Conservation (phyloP, 2,329 filamentous ascomycete genomes). For the Apiospora sp. region DNA sequence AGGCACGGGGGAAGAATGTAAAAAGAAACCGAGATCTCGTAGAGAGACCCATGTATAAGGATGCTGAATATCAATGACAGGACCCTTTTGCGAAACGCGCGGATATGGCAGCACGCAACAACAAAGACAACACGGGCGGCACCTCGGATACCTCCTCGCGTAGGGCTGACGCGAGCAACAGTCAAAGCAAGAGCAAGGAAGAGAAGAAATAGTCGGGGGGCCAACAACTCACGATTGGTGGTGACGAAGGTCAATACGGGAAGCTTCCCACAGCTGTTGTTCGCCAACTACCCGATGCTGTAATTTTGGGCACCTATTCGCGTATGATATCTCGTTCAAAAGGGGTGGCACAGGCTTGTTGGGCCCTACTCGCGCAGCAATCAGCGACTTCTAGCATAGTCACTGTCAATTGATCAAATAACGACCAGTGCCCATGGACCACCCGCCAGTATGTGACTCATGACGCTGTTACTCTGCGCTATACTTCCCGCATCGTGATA, state of each 20-base stretch:
- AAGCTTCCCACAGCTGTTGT: not conserved
- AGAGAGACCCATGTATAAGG: not conserved
- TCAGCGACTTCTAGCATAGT: not conserved
- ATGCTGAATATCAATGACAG: constrained; percentile 27
- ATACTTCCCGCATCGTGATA: not conserved
- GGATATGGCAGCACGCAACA: constrained; percentile 17
- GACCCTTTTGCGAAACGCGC: constrained; percentile 39
- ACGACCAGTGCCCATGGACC: too few species aligned
- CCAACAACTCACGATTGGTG: not conserved
- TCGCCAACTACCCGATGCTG: too few species aligned
- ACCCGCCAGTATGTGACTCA: not conserved
- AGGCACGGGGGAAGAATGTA: constrained; percentile 51
- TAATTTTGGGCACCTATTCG: too few species aligned
- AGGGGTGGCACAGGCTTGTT: not conserved
- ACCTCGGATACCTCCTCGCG: constrained; percentile 2
- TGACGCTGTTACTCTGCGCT: not conserved
- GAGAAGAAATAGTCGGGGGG: constrained; percentile 5
- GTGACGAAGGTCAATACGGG: not conserved
- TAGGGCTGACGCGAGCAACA: not conserved
- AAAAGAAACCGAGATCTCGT: constrained; percentile 23
- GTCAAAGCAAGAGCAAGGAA: not conserved
- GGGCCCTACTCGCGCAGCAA: not conserved
- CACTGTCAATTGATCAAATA: not conserved
- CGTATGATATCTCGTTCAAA: not conserved
- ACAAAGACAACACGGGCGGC: constrained; percentile 3